phyloP scores from a whole-genome alignment of 1,284 basidiomycete species.

The Rhizopogon parksii region DNA sequence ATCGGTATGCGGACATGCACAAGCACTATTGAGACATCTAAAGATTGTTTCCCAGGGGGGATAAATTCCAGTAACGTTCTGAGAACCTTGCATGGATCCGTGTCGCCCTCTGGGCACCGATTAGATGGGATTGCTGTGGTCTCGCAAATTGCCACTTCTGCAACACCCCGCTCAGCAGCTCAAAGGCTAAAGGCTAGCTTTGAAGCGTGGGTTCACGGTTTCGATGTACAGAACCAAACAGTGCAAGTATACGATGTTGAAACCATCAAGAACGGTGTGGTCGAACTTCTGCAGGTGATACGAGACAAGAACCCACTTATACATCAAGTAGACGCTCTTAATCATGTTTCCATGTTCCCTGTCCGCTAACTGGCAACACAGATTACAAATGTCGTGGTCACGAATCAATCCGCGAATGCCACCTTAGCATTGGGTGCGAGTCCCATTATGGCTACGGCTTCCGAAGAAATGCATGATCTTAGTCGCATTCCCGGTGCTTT shows the following conservation, averaged over 20 bases:
- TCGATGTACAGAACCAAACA: slow-evolving; percentile 22
- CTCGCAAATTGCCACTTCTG: slow-evolving; percentile 77
- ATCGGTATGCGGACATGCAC: slow-evolving; percentile 56
- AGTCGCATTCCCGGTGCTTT: slow-evolving; percentile 62
- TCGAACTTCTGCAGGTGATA: slow-evolving; percentile 44
- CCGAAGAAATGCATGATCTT: slow-evolving; percentile 80
- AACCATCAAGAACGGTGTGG: slow-evolving; percentile 32
- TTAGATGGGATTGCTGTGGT: slow-evolving; percentile 88
- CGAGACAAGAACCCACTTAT: slow-evolving; percentile 59
- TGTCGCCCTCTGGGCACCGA: slow-evolving; percentile 47
- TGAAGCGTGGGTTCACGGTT: slow-evolving; percentile 30
- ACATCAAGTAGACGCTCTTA: slow-evolving; percentile 56
- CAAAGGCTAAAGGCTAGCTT: slow-evolving; percentile 40
- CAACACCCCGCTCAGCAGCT: slow-evolving; percentile 56
- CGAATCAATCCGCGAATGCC: slow-evolving; percentile 87
- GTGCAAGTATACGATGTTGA: slow-evolving; percentile 19
- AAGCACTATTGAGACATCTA: not conserved
- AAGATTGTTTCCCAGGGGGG: slow-evolving; percentile 48
- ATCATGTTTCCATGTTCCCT: not conserved
- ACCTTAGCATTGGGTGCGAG: slow-evolving; percentile 86
- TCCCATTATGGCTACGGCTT: slow-evolving; percentile 89
- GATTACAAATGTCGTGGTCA: slow-evolving; percentile 90
- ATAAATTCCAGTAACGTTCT: slow-evolving; percentile 74
- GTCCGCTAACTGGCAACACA: slow-evolving; percentile 27
- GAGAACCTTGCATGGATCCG: slow-evolving; percentile 63